Evolutionary conservation across 208 protist species (phyloP).

Genomic region (Wallacemonas sp.): DNA sequence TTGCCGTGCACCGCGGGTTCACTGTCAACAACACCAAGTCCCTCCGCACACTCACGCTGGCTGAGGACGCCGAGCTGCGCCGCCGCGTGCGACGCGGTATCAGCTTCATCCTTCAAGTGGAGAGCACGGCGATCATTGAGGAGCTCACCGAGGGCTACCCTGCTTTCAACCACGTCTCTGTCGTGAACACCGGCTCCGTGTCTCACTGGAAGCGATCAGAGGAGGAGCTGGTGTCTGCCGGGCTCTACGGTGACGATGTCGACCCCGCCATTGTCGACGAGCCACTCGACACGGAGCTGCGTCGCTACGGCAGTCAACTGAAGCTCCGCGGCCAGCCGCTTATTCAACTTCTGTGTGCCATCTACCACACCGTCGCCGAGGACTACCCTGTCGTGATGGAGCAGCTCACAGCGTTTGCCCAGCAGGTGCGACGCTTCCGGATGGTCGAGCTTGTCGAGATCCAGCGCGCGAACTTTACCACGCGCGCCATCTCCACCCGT

Average conservation of each 20-base stretch:
- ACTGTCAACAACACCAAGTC: slow-evolving; percentile 21
- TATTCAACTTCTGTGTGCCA: slow-evolving; percentile 24
- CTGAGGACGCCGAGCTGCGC: slow-evolving; percentile 54
- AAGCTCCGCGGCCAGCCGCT: slow-evolving; percentile 19
- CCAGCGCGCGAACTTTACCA: slow-evolving; percentile 15
- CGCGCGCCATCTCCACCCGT: slow-evolving; percentile 18
- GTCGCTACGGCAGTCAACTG: slow-evolving; percentile 9
- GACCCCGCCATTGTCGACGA: slow-evolving; percentile 8
- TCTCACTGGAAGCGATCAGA: slow-evolving; percentile 25
- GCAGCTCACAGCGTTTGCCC: slow-evolving; percentile 44
- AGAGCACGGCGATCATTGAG: slow-evolving; percentile 32
- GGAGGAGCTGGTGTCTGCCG: slow-evolving; percentile 37
- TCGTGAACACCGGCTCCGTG: slow-evolving; percentile 30
- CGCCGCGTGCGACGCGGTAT: slow-evolving; percentile 57
- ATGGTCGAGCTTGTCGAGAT: slow-evolving; percentile 12
- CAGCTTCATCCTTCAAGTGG: slow-evolving; percentile 58
- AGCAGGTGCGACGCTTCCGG: slow-evolving; percentile 26
- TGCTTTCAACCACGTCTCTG: slow-evolving; percentile 34
- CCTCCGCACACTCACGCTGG: slow-evolving; percentile 30
- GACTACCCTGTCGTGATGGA: slow-evolving; percentile 26
- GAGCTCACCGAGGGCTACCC: slow-evolving; percentile 41
- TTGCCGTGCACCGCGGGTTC: slow-evolving; percentile 31
- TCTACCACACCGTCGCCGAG: slow-evolving; percentile 23
- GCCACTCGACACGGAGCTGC: slow-evolving; percentile 3
- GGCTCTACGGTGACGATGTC: slow-evolving; percentile 30